phyloP scores from a whole-genome alignment of 164 flowering plant genomes.

The Umbilicus rupestris region DNA sequence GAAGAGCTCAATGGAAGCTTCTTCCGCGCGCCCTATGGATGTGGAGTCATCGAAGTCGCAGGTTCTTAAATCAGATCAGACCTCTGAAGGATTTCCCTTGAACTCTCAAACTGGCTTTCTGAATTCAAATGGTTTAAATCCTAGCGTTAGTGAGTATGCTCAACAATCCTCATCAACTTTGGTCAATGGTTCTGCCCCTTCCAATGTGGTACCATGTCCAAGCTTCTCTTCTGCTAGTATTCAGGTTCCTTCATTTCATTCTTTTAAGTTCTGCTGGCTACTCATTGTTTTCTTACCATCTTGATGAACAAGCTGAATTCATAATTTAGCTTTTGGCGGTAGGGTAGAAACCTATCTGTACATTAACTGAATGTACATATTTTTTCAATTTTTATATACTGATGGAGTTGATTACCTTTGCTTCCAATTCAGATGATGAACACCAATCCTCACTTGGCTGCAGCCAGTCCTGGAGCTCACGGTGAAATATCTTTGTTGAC shows the following conservation, averaged over 20 bases:
- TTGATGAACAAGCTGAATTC: neutral
- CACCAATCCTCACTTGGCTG: slow-evolving; percentile 13
- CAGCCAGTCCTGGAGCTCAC: slow-evolving; percentile 22
- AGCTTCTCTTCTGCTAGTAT: slow-evolving; percentile 16
- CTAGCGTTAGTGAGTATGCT: slow-evolving; percentile 12
- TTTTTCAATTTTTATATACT: neutral
- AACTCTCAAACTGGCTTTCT: slow-evolving; percentile 14
- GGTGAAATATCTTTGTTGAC: slow-evolving; percentile 16
- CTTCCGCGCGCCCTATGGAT: neutral
- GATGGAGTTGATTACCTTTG: neutral
- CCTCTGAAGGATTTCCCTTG: slow-evolving; percentile 7
- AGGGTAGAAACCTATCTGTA: neutral
- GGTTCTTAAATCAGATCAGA: slow-evolving; percentile 12
- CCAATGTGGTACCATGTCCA: slow-evolving; percentile 16
- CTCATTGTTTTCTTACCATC: neutral
- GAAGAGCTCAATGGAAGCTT: neutral
- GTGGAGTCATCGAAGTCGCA: slow-evolving; percentile 20
- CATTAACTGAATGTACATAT: neutral
- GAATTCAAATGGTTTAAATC: slow-evolving; percentile 15
- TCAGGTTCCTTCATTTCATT: slow-evolving; percentile 4
- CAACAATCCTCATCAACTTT: slow-evolving; percentile 21
- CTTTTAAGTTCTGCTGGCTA: neutral
- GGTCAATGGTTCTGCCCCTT: slow-evolving; percentile 22
- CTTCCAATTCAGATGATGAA: slow-evolving; percentile 15
- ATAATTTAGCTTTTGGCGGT: neutral